A percentile compares a stretch with the other conserved stretches of the same genome.
Conservation (phyloP, 139 green algal genomes). For the Coelastrella sp. region DNA sequence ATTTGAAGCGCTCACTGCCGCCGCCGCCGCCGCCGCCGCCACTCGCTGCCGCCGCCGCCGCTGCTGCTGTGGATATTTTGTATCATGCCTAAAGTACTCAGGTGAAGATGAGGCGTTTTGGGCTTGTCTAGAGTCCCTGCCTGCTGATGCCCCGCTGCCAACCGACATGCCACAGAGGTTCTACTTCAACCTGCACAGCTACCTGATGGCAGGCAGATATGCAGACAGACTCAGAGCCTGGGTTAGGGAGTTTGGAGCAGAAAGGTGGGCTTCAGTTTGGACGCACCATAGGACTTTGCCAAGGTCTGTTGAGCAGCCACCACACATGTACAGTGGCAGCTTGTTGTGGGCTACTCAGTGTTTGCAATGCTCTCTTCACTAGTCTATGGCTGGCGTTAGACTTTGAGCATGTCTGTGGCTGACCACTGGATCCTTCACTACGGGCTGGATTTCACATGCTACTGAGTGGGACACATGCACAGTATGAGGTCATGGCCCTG, state of each 20-base stretch:
- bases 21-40: too few species aligned
- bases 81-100: background rate
- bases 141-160: conserved; percentile 57
- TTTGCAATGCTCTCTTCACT: too few species aligned
- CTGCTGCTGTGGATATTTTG: background rate
- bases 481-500: too few species aligned
- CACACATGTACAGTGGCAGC: background rate
- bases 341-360: background rate
- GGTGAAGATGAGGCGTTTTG: conserved; percentile 49
- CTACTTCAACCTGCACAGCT: conserved; percentile 36
- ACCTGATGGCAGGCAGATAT: conserved; percentile 52
- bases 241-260: conserved; percentile 65
- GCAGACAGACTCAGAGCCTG: conserved; percentile 73
- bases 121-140: conserved; percentile 57
- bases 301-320: background rate
- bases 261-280: conserved; percentile 58
- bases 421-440: too few species aligned
- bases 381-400: too few species aligned
- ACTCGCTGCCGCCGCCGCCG: too few species aligned
- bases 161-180: conserved; percentile 57
- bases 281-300: background rate
- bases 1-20: too few species aligned
- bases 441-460: too few species aligned
- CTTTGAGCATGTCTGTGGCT: too few species aligned
- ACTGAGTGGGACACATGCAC: too few species aligned